phyloP scores from a whole-genome alignment of 129 eudicot species.

The Artemisia tridentata region DNA sequence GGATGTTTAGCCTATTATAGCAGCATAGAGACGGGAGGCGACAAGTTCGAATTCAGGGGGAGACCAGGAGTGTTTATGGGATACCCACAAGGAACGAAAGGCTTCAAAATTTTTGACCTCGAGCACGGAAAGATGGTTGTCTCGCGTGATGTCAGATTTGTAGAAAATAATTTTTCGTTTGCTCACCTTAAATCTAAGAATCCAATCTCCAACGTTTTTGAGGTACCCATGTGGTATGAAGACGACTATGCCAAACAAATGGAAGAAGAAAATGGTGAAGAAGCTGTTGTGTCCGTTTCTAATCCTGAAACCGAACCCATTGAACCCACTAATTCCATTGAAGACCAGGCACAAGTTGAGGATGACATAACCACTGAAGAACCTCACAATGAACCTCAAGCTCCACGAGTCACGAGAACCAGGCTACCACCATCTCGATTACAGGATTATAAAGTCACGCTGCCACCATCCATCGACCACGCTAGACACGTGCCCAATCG shows the following conservation, averaged over 20 bases:
- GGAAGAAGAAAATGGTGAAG: no score
- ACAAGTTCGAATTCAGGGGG: not conserved
- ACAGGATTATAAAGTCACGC: not conserved
- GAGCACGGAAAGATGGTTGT: not conserved
- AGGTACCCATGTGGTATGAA: not conserved
- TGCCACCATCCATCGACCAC: no score
- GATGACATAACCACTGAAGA: not conserved
- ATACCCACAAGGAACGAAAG: not conserved
- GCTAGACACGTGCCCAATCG: not conserved
- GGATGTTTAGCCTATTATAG: no score
- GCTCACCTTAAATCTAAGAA: not conserved
- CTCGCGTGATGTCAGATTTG: not conserved
- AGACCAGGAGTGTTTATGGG: conserved; percentile 1
- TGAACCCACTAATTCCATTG: no score
- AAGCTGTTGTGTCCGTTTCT: no score
- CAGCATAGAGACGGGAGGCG: no score
- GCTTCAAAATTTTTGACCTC: not conserved
- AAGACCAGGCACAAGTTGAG: not conserved
- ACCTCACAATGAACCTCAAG: not conserved
- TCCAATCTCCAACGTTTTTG: not conserved
- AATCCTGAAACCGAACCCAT: no score
- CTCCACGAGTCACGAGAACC: not conserved
- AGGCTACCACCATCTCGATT: not conserved
- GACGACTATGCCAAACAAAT: not conserved
- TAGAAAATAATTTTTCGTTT: not conserved